Evolutionary conservation across 805 yeast species (phyloP).

Genomic region (Tetrapisispora arboricola): DNA sequence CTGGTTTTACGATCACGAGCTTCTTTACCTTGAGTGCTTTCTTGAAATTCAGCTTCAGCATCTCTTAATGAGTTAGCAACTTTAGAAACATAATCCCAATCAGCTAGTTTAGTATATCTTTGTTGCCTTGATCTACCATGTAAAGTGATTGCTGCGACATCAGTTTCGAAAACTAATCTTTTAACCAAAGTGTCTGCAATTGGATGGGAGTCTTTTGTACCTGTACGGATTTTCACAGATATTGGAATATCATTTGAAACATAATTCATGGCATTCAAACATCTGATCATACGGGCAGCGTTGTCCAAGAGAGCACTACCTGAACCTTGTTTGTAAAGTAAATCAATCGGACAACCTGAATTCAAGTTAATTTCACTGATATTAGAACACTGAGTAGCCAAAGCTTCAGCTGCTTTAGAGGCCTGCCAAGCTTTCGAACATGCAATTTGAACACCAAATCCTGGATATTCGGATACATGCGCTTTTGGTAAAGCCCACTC

Average conservation of each 20-base stretch:
- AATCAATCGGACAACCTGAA: slow-evolving; percentile 96
- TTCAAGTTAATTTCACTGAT: slow-evolving; percentile 83
- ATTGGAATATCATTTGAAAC: slow-evolving; percentile 85
- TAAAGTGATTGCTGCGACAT: slow-evolving; percentile 80
- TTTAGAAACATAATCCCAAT: slow-evolving; percentile 80
- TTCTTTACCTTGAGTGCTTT: slow-evolving; percentile 57
- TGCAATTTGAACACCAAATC: slow-evolving; percentile 91
- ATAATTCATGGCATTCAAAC: slow-evolving; percentile 80
- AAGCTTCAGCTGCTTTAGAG: slow-evolving; percentile 78
- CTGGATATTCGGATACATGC: slow-evolving; percentile 70
- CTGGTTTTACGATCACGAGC: slow-evolving; percentile 39
- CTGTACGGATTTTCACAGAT: slow-evolving; percentile 87
- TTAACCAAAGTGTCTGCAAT: slow-evolving; percentile 73
- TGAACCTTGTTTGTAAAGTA: slow-evolving; percentile 88
- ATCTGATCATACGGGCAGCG: slow-evolving; percentile 68
- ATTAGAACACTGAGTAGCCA: slow-evolving; percentile 36
- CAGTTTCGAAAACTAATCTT: slow-evolving; percentile 65
- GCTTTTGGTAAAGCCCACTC: slow-evolving; percentile 98
- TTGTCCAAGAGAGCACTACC: slow-evolving; percentile 90
- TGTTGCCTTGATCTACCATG: slow-evolving; percentile 97
- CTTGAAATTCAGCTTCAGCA: slow-evolving; percentile 43
- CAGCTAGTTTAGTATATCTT: slow-evolving; percentile 81
- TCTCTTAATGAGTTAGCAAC: slow-evolving; percentile 61
- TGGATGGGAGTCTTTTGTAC: slow-evolving; percentile 74
- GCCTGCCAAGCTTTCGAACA: slow-evolving; percentile 90